Percentiles rank a stretch among this genome's conserved stretches.
These are phyloP conservation scores for Podospora comata DNA, from an alignment of 495 filamentous ascomycete genomes.

Conservation along the genomic window DNA sequence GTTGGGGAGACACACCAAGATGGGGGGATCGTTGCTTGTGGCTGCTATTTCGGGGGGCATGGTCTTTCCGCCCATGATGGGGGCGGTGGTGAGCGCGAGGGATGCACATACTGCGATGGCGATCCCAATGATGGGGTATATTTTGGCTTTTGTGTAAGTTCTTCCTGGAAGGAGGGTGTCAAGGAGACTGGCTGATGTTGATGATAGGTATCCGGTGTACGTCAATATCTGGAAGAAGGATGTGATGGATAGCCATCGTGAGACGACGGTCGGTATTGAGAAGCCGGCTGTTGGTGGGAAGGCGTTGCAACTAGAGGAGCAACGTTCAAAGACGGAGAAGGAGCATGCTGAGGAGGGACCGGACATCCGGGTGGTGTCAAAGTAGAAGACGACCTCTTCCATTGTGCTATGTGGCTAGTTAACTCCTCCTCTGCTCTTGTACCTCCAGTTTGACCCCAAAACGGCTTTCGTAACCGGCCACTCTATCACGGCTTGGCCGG, in stretches of 20 bases:
- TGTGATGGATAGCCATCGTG: conserved; percentile 46
- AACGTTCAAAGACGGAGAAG: conserved; percentile 13
- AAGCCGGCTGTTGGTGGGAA: conserved; percentile 18
- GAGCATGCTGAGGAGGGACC: background rate
- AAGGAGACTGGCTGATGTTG: conserved; percentile 17
- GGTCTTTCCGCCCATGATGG: conserved; percentile 61
- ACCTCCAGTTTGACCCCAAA: no score
- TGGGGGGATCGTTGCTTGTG: conserved; percentile 59
- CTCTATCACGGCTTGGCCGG: no score
- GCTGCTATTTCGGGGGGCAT: conserved; percentile 63
- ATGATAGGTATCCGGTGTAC: conserved; percentile 54
- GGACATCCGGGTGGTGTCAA: background rate
- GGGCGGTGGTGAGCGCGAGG: conserved; percentile 49
- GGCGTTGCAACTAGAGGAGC: conserved; percentile 21
- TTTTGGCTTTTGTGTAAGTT: conserved; percentile 41
- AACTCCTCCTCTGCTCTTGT: no score
- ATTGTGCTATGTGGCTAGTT: no score
- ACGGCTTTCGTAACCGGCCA: no score
- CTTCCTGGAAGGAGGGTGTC: background rate
- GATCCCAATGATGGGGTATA: conserved; percentile 45
- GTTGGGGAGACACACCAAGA: conserved; percentile 65
- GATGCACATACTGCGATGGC: conserved; percentile 40
- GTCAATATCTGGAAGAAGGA: conserved; percentile 48
- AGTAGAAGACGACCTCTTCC: background rate
- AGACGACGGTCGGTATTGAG: conserved; percentile 37